Percentiles rank a stretch among this genome's conserved stretches.
Conservation (phyloP, 1,284 basidiomycete genomes). For the Cryptococcus amylolentus region DNA sequence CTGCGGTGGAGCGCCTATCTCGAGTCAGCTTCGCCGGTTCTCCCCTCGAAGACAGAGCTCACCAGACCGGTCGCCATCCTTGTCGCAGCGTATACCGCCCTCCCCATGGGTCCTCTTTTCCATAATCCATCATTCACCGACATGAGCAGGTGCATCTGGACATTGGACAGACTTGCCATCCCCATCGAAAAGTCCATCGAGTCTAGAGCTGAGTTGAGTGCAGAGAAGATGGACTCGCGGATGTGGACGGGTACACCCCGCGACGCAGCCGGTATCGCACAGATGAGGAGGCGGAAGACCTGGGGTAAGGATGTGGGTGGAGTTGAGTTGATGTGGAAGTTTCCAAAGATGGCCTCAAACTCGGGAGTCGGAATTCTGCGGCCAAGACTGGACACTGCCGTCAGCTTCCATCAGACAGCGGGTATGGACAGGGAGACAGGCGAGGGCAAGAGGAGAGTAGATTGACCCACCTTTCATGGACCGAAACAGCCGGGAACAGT, state of each 20-base stretch:
- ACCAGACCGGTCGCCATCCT: conserved; percentile 8
- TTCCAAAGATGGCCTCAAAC: conserved; percentile 6
- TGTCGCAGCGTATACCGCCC: conserved; percentile 6
- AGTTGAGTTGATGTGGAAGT: conserved; percentile 6
- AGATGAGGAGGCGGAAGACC: conserved; percentile 1
- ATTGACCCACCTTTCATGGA: background rate
- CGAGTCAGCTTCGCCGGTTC: background rate
- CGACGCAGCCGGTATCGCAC: conserved; percentile 3
- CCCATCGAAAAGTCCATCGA: conserved; percentile 5
- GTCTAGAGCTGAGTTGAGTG: conserved; percentile 5
- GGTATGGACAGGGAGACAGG: too few relatives aligned
- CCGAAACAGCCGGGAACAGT: background rate
- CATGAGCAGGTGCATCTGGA: conserved; percentile 7
- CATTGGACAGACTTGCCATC: conserved; percentile 4
- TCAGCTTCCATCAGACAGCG: too few relatives aligned
- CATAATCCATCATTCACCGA: conserved; percentile 8
- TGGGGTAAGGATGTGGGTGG: conserved; percentile 2
- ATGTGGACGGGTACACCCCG: conserved; percentile 3
- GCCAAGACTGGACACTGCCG: conserved; percentile 1
- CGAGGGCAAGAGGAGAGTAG: too few relatives aligned
- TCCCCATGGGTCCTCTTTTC: conserved; percentile 2
- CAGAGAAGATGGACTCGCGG: conserved; percentile 3
- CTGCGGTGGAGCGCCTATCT: conserved; percentile 5
- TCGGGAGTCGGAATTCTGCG: conserved; percentile 4
- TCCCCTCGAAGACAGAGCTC: background rate